Conservation (phyloP, 2,329 filamentous ascomycete species). For the Fusarium avenaceum region DNA sequence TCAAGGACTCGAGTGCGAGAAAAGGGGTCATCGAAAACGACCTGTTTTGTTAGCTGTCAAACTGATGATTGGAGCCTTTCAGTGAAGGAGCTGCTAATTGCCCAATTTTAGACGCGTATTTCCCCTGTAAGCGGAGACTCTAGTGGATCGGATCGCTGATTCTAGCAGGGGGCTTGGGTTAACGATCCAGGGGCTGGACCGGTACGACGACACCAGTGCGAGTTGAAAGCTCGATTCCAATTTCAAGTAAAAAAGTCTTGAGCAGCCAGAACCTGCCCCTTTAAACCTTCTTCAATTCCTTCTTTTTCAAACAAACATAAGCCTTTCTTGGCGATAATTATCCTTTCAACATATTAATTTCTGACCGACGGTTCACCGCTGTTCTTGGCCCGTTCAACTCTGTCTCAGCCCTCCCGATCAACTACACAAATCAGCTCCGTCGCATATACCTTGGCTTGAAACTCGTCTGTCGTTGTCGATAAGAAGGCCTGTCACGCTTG, state of each 20-base stretch:
- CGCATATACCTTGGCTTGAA: slow-evolving; percentile 36
- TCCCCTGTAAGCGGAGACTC: slow-evolving; percentile 39
- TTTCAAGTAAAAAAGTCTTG: slow-evolving; percentile 28
- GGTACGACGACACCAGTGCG: slow-evolving; percentile 36
- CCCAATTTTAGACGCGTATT: slow-evolving; percentile 38
- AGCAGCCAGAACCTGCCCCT: slow-evolving; percentile 37
- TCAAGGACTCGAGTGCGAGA: slow-evolving; percentile 7
- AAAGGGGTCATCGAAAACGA: slow-evolving; percentile 24
- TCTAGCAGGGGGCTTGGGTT: slow-evolving; percentile 26
- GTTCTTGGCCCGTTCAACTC: slow-evolving; percentile 28
- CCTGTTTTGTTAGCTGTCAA: slow-evolving; percentile 31
- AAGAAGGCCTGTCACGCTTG: slow-evolving; percentile 37
- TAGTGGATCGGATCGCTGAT: slow-evolving; percentile 42
- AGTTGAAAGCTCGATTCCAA: slow-evolving; percentile 35
- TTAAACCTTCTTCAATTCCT: slow-evolving; percentile 28
- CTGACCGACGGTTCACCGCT: slow-evolving; percentile 33
- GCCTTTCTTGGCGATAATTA: slow-evolving; percentile 13
- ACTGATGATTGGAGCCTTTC: slow-evolving; percentile 20
- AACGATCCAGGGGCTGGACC: slow-evolving; percentile 35
- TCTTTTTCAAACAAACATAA: slow-evolving; percentile 25
- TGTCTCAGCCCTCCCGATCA: slow-evolving; percentile 36
- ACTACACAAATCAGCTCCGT: slow-evolving; percentile 34
- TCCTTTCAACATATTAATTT: slow-evolving; percentile 11
- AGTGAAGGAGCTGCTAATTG: slow-evolving; percentile 38
- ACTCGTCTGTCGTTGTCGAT: slow-evolving; percentile 38